phyloP scores from a whole-genome alignment of 345 rosid species.

The Corchorus olitorius region DNA sequence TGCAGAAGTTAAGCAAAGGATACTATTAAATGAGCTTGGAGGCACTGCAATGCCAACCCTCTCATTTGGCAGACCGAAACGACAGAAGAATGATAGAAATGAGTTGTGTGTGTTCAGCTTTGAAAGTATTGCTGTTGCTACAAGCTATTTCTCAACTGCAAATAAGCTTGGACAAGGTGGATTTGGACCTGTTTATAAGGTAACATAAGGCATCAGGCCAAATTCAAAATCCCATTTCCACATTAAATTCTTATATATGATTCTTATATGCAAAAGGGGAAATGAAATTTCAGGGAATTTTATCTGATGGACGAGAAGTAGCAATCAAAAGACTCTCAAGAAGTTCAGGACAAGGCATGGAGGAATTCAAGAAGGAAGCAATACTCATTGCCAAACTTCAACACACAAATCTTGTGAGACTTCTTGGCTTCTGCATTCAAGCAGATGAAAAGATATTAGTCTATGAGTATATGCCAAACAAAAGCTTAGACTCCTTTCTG shows the following conservation, averaged over 20 bases:
- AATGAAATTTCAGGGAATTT: conserved; percentile 17
- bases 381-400: conserved; percentile 39
- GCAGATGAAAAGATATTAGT: conserved; percentile 36
- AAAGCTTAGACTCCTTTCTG: conserved; percentile 35
- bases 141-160: background rate
- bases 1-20: no score
- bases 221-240: background rate
- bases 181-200: no score
- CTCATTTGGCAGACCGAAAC: no score
- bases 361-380: conserved; percentile 42
- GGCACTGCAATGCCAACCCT: no score
- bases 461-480: conserved; percentile 44
- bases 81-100: no score
- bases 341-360: conserved; percentile 36
- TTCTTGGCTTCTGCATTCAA: conserved; percentile 36
- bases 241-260: no score
- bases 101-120: background rate
- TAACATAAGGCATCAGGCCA: background rate
- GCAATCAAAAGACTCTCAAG: conserved; percentile 44
- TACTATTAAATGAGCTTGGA: no score
- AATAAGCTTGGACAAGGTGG: background rate
- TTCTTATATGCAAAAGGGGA: no score
- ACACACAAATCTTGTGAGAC: conserved; percentile 41
- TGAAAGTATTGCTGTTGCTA: background rate
- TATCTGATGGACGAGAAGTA: conserved; percentile 36